phyloP scores from a whole-genome alignment of 2,329 filamentous ascomycete genomes.

The Cyphellophora attinorum region DNA sequence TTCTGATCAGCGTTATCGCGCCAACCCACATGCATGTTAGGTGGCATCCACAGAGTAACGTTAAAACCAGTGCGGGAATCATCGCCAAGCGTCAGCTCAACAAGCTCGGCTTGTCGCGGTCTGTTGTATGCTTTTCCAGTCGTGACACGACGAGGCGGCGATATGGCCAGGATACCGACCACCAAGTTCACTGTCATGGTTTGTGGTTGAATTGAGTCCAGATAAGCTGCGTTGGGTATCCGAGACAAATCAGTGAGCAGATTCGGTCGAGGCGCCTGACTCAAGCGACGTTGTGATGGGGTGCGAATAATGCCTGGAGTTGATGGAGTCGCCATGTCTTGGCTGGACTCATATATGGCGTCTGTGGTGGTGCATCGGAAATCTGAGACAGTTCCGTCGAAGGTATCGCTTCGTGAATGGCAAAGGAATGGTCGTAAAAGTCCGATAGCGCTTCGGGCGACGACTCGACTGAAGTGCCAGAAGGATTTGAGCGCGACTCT shows the following conservation, averaged over 20 bases:
- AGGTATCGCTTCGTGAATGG: slow-evolving; percentile 55
- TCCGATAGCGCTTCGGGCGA: slow-evolving; percentile 40
- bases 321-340: slow-evolving; percentile 14
- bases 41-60: slow-evolving; percentile 70
- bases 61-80: slow-evolving; percentile 73
- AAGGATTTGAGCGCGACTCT: slow-evolving; percentile 17
- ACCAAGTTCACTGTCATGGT: slow-evolving; percentile 76
- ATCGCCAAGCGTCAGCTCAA: slow-evolving; percentile 75
- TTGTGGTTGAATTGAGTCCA: slow-evolving; percentile 62
- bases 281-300: slow-evolving; percentile 14
- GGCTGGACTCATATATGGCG: slow-evolving; percentile 17
- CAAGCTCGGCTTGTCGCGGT: slow-evolving; percentile 46
- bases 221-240: slow-evolving; percentile 57
- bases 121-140: slow-evolving; percentile 48
- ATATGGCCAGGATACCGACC: slow-evolving; percentile 66
- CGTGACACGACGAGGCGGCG: slow-evolving; percentile 56
- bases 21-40: slow-evolving; percentile 18
- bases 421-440: slow-evolving; percentile 72
- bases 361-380: slow-evolving; percentile 15
- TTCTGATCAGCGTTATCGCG: slow-evolving; percentile 14
- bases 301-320: slow-evolving; percentile 16
- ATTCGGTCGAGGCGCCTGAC: slow-evolving; percentile 15
- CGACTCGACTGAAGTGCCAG: slow-evolving; percentile 13
- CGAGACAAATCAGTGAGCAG: slow-evolving; percentile 55
- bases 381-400: slow-evolving; percentile 48